phyloP scores from a whole-genome alignment of 2,329 filamentous ascomycete genomes.

The Colletotrichum magnum region DNA sequence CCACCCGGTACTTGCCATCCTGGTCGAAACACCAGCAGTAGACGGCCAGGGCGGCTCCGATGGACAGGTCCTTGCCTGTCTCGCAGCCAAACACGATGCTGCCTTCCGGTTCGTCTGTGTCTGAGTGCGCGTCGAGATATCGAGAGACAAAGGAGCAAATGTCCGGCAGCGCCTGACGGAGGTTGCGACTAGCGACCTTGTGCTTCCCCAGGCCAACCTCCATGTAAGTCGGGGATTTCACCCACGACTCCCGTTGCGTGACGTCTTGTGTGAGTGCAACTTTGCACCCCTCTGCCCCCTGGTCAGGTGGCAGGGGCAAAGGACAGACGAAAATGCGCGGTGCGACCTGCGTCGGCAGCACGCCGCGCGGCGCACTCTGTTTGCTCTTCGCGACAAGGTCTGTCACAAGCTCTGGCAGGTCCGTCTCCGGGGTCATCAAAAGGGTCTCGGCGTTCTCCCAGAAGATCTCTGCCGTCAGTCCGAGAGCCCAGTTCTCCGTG shows the following conservation, averaged over 20 bases:
- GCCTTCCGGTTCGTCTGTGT: constrained; percentile 2
- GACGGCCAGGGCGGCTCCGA: constrained; percentile 82
- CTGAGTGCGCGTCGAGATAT: constrained; percentile 49
- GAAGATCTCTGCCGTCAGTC: constrained; percentile 83
- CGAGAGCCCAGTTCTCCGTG: constrained; percentile 90
- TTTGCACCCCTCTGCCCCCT: constrained; percentile 49
- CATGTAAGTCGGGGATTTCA: constrained; percentile 56
- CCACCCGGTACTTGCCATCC: constrained; percentile 62
- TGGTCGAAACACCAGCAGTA: constrained; percentile 81
- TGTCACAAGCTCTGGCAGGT: constrained; percentile 67
- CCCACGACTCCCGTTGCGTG: constrained; percentile 61
- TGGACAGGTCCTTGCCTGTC: constrained; percentile 83
- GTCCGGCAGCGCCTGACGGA: constrained; percentile 78
- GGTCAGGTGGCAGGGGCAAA: constrained; percentile 45
- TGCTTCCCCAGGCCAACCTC: constrained; percentile 76
- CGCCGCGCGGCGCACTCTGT: constrained; percentile 13
- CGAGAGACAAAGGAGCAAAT: constrained; percentile 70
- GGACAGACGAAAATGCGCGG: constrained; percentile 54
- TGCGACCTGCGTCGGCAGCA: constrained; percentile 50
- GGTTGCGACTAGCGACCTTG: constrained; percentile 85
- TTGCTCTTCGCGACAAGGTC: constrained; percentile 55
- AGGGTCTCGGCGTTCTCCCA: constrained; percentile 78
- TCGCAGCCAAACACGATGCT: constrained; percentile 76
- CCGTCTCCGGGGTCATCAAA: constrained; percentile 75
- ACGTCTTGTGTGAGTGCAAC: constrained; percentile 60